Base-by-base conservation (phyloP, 768 basidiomycete species). In the Tephrocybe sp. region DNA sequence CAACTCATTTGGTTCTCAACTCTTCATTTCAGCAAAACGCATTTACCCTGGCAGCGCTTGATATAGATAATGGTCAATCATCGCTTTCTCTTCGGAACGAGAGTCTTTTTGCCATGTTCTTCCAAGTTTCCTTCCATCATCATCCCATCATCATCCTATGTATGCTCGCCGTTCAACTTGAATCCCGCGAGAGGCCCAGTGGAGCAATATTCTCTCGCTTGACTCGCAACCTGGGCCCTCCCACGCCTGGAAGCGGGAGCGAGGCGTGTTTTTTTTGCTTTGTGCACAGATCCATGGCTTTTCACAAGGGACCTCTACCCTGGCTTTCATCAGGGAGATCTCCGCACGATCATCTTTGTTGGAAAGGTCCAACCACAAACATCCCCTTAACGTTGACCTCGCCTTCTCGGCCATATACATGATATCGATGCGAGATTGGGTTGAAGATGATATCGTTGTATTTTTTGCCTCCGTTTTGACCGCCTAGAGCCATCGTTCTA, bases 281-380 rank as follows among this genome's bases (percentile, higher is more conserved):
- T 40, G 15, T 33, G 13, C 42, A 43, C 42, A 38, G 16, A 45
- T 30, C 13, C 36, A 29, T 38, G 27, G 12, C 10, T 43, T 45
- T 50, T 44, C 49, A 44, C 43, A 50, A 40, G 25, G 31, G 6
- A 4, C 8, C 19, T 18, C 43, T 30, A 50, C 49, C 49, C 49
- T 50, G 36, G 33, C 22, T 38, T 18, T 4, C 19, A 50, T 50
- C 49, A 50, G 22, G 49, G 49, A 50, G 42, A 50, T 50, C 49
- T 45, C 49, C 49, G 49, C 11, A n/a, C n/a, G 5, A 29, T 11
- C 6, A 29, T 29, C 27, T 27, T 42, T 15, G 23, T 42, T 24
- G 27, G 27, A n/a, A 16, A 18, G 13, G 41, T 23, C 19, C 21
- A 13, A 30, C 30, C 42, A 11, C 30, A 9, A 8, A 18, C 18